Percentiles rank a stretch among this genome's conserved stretches.
These are phyloP conservation scores for Vanderwaltozyma polyspora DNA, from an alignment of 805 yeast genomes.

Conservation along the genomic window DNA sequence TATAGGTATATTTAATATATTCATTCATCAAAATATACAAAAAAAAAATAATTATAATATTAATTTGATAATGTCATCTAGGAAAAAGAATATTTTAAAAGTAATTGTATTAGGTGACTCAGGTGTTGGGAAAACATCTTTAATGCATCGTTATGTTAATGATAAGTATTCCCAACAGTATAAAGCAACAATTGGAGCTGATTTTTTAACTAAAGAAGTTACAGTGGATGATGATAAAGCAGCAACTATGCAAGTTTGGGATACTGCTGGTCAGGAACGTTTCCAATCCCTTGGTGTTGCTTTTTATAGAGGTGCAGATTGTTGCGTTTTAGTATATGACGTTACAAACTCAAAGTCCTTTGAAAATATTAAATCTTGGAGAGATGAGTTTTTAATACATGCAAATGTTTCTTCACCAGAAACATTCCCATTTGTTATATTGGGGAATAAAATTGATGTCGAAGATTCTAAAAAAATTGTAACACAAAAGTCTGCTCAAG, in stretches of 20 bases:
- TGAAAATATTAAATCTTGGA: slow-evolving; percentile 82
- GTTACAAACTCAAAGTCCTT: slow-evolving; percentile 91
- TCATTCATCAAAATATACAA: no score
- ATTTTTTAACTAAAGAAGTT: slow-evolving; percentile 85
- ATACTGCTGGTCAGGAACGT: slow-evolving; percentile 97
- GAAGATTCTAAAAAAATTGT: slow-evolving; percentile 80
- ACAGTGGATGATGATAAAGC: slow-evolving; percentile 53
- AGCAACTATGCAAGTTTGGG: slow-evolving; percentile 75
- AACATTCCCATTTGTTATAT: slow-evolving; percentile 87
- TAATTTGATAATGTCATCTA: slow-evolving; percentile 28
- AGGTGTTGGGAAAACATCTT: slow-evolving; percentile 94
- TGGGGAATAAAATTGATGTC: slow-evolving; percentile 91
- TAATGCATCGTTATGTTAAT: slow-evolving; percentile 95
- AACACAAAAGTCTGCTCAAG: slow-evolving; percentile 48
- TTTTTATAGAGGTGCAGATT: slow-evolving; percentile 94
- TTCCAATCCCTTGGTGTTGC: slow-evolving; percentile 96
- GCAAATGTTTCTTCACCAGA: slow-evolving; percentile 91
- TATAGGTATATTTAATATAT: no score
- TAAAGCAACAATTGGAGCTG: slow-evolving; percentile 97
- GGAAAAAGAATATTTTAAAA: slow-evolving; percentile 67
- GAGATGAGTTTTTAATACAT: slow-evolving; percentile 89
- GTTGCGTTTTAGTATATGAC: slow-evolving; percentile 92
- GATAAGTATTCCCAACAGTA: slow-evolving; percentile 91
- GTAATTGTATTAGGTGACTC: slow-evolving; percentile 94
- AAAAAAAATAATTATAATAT: no score